phyloP scores from a whole-genome alignment of 768 basidiomycete genomes.

The Filobasidium floriforme region DNA sequence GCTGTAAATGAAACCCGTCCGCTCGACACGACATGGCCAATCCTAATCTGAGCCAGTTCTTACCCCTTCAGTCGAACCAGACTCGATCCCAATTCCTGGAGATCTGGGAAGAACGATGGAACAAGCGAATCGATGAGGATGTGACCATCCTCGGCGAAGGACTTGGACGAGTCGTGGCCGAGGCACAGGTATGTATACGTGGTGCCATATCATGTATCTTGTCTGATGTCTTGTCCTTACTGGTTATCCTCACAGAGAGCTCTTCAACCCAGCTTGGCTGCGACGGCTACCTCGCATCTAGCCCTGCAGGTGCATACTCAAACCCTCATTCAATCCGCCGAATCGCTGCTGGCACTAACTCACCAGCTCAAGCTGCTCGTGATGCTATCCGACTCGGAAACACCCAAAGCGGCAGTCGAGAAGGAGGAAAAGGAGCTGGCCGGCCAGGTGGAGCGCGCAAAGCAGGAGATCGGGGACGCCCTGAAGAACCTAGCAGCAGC shows the following conservation, averaged over 20 bases:
- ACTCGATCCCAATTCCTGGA: slow-evolving; percentile 6
- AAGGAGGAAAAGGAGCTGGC: not conserved
- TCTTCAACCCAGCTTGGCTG: not conserved
- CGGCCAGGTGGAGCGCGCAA: not conserved
- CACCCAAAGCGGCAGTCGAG: not conserved
- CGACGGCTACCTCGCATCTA: slow-evolving; percentile 13
- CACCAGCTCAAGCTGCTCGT: slow-evolving; percentile 23
- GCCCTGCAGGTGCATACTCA: slow-evolving; percentile 10
- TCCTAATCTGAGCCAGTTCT: slow-evolving; percentile 12
- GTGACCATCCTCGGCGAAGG: slow-evolving; percentile 19
- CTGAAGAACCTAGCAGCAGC: not conserved
- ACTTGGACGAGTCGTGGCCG: slow-evolving; percentile 16
- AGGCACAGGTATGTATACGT: slow-evolving; percentile 10
- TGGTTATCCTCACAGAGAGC: not conserved
- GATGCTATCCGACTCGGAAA: slow-evolving; percentile 17
- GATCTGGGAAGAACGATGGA: slow-evolving; percentile 21
- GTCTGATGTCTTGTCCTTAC: not conserved
- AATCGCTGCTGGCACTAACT: slow-evolving; percentile 19
- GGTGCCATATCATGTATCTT: not conserved
- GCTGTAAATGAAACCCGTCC: too few relatives aligned
- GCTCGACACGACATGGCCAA: not conserved
- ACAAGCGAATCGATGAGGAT: slow-evolving; percentile 21
- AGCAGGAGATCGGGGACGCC: slow-evolving; percentile 2
- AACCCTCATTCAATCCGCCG: slow-evolving; percentile 11
- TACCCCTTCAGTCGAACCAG: slow-evolving; percentile 8